Percentiles rank a stretch among this genome's conserved stretches.
Conservation (phyloP, 1,284 basidiomycete genomes). For the Sanghuangporus sanghuang region DNA sequence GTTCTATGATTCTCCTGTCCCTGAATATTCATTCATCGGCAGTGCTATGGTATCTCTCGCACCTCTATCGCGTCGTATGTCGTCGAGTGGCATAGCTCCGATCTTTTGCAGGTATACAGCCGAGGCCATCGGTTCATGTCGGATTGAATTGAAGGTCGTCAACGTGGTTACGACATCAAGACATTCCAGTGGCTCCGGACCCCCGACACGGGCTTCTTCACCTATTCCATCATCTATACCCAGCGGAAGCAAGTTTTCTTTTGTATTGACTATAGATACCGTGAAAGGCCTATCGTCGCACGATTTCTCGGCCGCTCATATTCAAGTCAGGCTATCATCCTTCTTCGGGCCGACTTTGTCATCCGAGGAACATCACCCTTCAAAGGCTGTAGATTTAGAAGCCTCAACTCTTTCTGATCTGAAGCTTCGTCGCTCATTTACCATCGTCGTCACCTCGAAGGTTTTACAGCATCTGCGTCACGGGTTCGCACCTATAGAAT, state of each 20-base stretch:
- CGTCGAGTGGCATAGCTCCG: conserved; percentile 69
- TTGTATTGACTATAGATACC: conserved; percentile 78
- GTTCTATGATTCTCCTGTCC: conserved; percentile 84
- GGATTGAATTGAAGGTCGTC: conserved; percentile 75
- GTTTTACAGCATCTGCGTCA: conserved; percentile 67
- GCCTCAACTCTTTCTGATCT: conserved; percentile 69
- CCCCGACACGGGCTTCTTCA: conserved; percentile 65
- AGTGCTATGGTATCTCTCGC: conserved; percentile 80
- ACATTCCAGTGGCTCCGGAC: conserved; percentile 53
- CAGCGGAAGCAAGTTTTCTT: conserved; percentile 73
- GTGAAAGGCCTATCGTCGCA: conserved; percentile 84
- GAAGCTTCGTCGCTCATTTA: conserved; percentile 76
- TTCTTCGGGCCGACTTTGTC: conserved; percentile 66
- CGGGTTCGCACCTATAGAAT: conserved; percentile 80
- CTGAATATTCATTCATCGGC: conserved; percentile 89
- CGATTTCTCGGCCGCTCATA: conserved; percentile 79
- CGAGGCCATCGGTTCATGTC: conserved; percentile 90
- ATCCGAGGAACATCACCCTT: conserved; percentile 81
- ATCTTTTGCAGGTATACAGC: conserved; percentile 91
- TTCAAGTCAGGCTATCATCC: conserved; percentile 79
- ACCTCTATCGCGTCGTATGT: conserved; percentile 74
- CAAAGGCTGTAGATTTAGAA: conserved; percentile 70
- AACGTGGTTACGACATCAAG: conserved; percentile 61
- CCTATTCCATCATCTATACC: conserved; percentile 60
- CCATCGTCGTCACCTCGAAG: conserved; percentile 70